Percentiles rank a stretch among this genome's conserved stretches.
These are phyloP conservation scores for Flaveria sonorensis DNA, from an alignment of 129 eudicot genomes.

Conservation along the genomic window DNA sequence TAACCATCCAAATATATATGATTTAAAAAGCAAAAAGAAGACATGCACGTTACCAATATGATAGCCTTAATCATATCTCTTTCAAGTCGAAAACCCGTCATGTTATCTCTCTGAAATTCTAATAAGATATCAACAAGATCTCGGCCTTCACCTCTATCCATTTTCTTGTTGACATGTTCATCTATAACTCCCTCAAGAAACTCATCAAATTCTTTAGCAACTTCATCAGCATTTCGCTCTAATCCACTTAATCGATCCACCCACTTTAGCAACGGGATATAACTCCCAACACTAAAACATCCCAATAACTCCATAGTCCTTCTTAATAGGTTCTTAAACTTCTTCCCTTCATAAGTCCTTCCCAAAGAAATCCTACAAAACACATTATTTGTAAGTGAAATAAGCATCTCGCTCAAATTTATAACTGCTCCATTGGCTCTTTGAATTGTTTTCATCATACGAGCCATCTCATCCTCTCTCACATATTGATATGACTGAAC, in stretches of 20 bases:
- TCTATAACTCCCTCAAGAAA: slow-evolving; percentile 1
- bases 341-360: not conserved
- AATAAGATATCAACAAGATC: slow-evolving; percentile 6
- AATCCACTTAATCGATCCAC: slow-evolving; percentile 1
- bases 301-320: not conserved
- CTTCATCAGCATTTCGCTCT: not conserved
- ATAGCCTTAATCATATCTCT: not conserved
- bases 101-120: not conserved
- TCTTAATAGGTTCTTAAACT: not conserved
- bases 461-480: not conserved
- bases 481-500: not conserved
- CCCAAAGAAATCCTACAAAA: not conserved
- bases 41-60: not conserved
- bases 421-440: not conserved
- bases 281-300: slow-evolving; percentile 11
- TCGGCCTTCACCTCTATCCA: not conserved
- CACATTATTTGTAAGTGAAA: not conserved
- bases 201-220: slow-evolving; percentile 5
- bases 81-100: not conserved
- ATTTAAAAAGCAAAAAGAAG: too few relatives aligned
- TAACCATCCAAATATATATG: too few relatives aligned
- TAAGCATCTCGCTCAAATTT: not conserved
- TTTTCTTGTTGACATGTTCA: not conserved
- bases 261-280: not conserved
- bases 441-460: not conserved